Conservation (phyloP, 1,284 basidiomycete genomes). For the Entoloma clypeatum region DNA sequence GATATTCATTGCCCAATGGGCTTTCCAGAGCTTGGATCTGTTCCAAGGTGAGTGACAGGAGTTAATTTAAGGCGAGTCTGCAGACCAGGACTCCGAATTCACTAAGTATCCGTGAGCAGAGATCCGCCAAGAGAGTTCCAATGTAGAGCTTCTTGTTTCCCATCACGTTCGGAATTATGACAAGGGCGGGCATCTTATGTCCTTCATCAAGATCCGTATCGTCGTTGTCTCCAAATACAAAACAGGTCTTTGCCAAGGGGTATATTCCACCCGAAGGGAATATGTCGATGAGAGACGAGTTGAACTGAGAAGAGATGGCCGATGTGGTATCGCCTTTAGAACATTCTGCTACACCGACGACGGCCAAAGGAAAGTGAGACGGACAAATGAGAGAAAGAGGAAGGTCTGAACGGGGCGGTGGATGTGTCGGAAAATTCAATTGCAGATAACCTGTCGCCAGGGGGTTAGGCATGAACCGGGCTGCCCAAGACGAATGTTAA, state of each 20-base stretch:
- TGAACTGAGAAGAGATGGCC: conserved; percentile 63
- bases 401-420: conserved; percentile 54
- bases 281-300: conserved; percentile 55
- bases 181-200: conserved; percentile 57
- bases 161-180: conserved; percentile 75
- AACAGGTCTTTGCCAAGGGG: conserved; percentile 72
- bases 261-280: conserved; percentile 66
- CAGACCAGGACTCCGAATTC: conserved; percentile 78
- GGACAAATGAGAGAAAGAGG: conserved; percentile 66
- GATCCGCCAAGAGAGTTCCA: conserved; percentile 79
- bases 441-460: conserved; percentile 72
- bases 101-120: conserved; percentile 80
- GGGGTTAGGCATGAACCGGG: conserved; percentile 79
- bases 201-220: conserved; percentile 53
- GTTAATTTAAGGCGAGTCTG: conserved; percentile 15
- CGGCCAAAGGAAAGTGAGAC: conserved; percentile 75
- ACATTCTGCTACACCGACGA: conserved; percentile 74
- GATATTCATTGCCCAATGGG: conserved; percentile 70
- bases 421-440: conserved; percentile 69
- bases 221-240: conserved; percentile 76
- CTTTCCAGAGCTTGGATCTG: conserved; percentile 66
- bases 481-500: conserved; percentile 33
- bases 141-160: conserved; percentile 80
- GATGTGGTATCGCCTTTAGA: conserved; percentile 54
- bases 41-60: conserved; percentile 19